Evolutionary conservation across 495 filamentous ascomycete genomes (phyloP), one percentile per base, ranked within the genome.

Genomic region (Talaromyces borbonicus): DNA sequence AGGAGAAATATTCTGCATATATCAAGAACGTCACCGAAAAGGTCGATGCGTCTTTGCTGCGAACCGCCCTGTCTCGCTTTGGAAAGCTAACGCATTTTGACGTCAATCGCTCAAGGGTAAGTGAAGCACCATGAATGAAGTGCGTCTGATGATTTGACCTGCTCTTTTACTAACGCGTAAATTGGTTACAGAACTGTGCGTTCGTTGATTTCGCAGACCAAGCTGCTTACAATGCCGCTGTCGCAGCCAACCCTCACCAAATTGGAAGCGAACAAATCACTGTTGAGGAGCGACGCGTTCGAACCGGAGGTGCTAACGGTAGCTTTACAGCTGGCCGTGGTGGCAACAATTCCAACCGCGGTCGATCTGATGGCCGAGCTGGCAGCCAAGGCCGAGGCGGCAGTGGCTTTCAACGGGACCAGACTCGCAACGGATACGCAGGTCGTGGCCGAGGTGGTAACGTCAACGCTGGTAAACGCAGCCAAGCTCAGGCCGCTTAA

Each of bases 21-120:
- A 83, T 97, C 58, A 94, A 92, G 74, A 93, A 89, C 53, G 90
- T 97, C 24, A 87, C 82, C 29, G 86, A 92, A 1, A 85, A 85
- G 67, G 79, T 98, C 15, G 71, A 83, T 49, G 68, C 75, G 3
- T 77, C 78, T 29, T 74, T 82, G 27, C 69, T 98, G 33, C 77
- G 69, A 58, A 68, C 72, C 18, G 73, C 74, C 27, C 60, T 98
- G 30, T 63, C 69, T 38, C 76, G 78, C 46, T 88, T 80, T 60
- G 93, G 90, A 49, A 82, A 85, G 63, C 57, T 97, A 31, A 76
- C 75, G 43, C 87, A 89, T 62, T 85, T 93, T 51, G 93, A 97
- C 56, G 82, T 98, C 61, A 90, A 78, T 65, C 86, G 87, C 43
- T 63, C 66, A 43, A 97, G 93, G 87, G 90, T 95, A 76, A 54